These are phyloP conservation scores for Russula vinacea DNA, from an alignment of 768 basidiomycete species.

Conservation along the genomic window DNA sequence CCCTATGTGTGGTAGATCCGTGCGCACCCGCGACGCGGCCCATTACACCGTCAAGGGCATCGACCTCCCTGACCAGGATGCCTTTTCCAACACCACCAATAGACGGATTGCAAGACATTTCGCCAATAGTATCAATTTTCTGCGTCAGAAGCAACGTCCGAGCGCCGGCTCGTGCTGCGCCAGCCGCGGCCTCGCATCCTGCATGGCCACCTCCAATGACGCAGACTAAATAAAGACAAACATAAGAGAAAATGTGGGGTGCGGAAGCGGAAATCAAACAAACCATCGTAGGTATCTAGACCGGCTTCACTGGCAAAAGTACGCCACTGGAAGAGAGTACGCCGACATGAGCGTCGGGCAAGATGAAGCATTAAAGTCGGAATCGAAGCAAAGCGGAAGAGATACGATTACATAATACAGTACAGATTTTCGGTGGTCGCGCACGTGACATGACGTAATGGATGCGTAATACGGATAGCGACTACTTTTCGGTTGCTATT, in stretches of 20 bases:
- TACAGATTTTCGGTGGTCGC: too few relatives aligned
- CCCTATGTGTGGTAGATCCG: background rate
- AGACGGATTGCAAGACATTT: constrained; percentile 87
- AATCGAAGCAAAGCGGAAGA: background rate
- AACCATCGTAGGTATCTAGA: constrained; percentile 19
- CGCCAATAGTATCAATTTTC: constrained; percentile 74
- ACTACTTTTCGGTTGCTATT: too few relatives aligned
- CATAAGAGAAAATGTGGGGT: background rate
- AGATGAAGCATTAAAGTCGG: constrained; percentile 17
- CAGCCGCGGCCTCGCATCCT: constrained; percentile 88
- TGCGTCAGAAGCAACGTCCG: constrained; percentile 80
- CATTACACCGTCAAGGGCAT: constrained; percentile 86
- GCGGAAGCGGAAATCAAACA: background rate
- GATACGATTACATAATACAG: background rate
- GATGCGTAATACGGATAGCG: too few relatives aligned
- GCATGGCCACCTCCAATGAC: constrained; percentile 92
- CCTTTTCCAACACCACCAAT: constrained; percentile 93
- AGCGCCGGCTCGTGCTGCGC: constrained; percentile 79
- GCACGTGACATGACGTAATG: too few relatives aligned
- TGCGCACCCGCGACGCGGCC: constrained; percentile 72
- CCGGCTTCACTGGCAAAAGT: constrained; percentile 2
- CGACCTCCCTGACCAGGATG: constrained; percentile 85
- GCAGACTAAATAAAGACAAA: constrained; percentile 52
- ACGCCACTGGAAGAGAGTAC: constrained; percentile 6
- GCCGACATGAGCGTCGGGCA: constrained; percentile 8